Evolutionary conservation across 176 grass and related monocot species (phyloP), one percentile per base, ranked within the genome.

Genomic region (Carex scoparia): DNA sequence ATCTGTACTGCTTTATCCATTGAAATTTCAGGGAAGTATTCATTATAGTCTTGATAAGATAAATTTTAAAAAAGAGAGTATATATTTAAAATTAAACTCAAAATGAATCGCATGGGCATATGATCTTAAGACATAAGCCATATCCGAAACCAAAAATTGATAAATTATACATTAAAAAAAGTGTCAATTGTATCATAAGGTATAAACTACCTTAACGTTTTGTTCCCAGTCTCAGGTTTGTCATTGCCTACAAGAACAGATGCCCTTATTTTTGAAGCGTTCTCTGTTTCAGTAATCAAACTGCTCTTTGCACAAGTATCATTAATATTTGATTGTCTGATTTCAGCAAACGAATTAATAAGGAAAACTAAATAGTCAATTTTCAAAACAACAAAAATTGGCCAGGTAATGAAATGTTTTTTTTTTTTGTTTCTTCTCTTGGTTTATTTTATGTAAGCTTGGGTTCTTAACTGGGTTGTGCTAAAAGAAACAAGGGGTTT

Each of bases 281-380:
- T 91, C 84, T 72, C 71, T 46, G 80, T 61, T 86, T 88, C 71
- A 81, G 84, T 87, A 78, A 77, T 65, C 15, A 83, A 88, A 67
- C 32, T 12, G 68, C 32, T 84, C 87, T 89, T 86, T 78, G 56
- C 61, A 86, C 61, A 64, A 65, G 61, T 83, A 88, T 80, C 77
- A 85, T 13, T 66, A 87, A 87, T 69, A 55, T 84, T 86, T 46
- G 61, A 49, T 48, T 89, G 88, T 85, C 94, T 96, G 87, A 7
- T 83, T 71, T 75, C 55, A 30, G 71, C 69, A 87, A 86, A 48
- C 23, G 64, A 5, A 37, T 35, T 61, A 23, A 51, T n/a, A 13
- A 49, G n/a, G n/a, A 51, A 74, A 33, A 78, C 49, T 77, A 78
- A 33, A 78, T 33, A 33, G n/a, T 16, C 49, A 32, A 33, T 8